Base-by-base conservation (phyloP, 2,329 filamentous ascomycete species). In the Fusarium ramigenum region DNA sequence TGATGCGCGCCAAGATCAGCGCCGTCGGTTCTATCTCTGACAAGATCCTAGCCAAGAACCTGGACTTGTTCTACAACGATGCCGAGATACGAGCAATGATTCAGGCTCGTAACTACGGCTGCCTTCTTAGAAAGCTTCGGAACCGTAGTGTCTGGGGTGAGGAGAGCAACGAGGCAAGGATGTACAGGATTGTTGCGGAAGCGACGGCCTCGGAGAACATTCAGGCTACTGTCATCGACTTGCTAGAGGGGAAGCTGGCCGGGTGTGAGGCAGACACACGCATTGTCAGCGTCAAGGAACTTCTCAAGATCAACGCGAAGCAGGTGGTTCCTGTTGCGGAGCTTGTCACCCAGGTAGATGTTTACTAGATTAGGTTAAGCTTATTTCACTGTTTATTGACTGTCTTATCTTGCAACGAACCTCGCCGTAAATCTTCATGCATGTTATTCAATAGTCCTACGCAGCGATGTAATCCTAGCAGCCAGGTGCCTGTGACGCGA, bases 1-100 rank as follows among this genome's bases (percentile, higher is more conserved):
- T 67, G 46, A 44, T 67, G 53, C 53, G 64, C 1, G 64, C 64
- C 23, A 67, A 65, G 64, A 67, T 67, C 28, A 67, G 60, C 39
- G 64, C 64, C 25, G 64, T 64, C 4, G 46, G 60, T 9, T 50
- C 53, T 18, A 52, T 64, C n/a, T 46, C 62, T 19, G 64, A 67
- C 44, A 64, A 34, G 64, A 64, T 59, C 21, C 39, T 61, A 9
- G 32, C 53, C 3, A 44, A 63, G 42, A 60, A 63, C 21, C 34
- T 60, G 28, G 56, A 60, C n/a, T 7, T 63, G 15, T 63, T 63
- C 18, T 43, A 60, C n/a, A 40, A 63, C 18, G 60, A 63, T n/a
- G 16, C 30, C 9, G 60, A 63, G 28, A 36, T 60, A 3, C 53
- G 34, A 12, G 40, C 53, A 11, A 60, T 59, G 10, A 59, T 59